Evolutionary conservation across 306 rosid genomes (phyloP).

Genomic region (Fragaria iinumae): DNA sequence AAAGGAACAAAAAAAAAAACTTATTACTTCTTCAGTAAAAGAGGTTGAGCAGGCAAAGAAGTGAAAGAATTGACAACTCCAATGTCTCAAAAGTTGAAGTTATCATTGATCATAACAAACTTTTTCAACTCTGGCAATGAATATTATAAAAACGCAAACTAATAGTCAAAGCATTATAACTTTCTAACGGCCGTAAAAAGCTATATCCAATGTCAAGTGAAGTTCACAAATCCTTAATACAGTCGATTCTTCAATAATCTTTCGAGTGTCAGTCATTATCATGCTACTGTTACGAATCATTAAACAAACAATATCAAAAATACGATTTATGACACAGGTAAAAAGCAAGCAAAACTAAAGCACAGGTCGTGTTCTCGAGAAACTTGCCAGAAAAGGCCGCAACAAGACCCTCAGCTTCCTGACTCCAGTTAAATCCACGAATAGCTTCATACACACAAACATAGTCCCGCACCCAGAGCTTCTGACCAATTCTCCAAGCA

Average conservation of each 20-base stretch:
- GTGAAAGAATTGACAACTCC: not conserved
- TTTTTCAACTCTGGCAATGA: not conserved
- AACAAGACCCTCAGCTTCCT: conserved; percentile 58
- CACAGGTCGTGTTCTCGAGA: not conserved
- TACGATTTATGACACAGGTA: not conserved
- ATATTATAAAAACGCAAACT: not conserved
- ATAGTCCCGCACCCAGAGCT: conserved; percentile 70
- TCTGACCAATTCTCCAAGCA: conserved; percentile 77
- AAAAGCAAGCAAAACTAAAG: not conserved
- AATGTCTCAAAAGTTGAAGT: not conserved
- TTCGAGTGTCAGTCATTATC: not conserved
- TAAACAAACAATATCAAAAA: not conserved
- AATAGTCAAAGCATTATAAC: not conserved
- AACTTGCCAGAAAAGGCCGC: conserved; percentile 82
- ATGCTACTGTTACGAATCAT: not conserved
- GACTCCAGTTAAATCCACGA: conserved; percentile 73
- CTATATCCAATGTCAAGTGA: not conserved
- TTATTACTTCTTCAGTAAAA: not conserved
- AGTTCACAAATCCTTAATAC: not conserved
- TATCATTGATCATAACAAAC: not conserved
- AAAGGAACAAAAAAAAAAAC: not conserved
- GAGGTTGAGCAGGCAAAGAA: not conserved
- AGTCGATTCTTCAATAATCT: not conserved
- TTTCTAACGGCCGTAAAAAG: not conserved
- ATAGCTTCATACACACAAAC: conserved; percentile 70